These are phyloP conservation scores for Trichoderma asperellum DNA, from an alignment of 2,329 filamentous ascomycete genomes.

Conservation along the genomic window DNA sequence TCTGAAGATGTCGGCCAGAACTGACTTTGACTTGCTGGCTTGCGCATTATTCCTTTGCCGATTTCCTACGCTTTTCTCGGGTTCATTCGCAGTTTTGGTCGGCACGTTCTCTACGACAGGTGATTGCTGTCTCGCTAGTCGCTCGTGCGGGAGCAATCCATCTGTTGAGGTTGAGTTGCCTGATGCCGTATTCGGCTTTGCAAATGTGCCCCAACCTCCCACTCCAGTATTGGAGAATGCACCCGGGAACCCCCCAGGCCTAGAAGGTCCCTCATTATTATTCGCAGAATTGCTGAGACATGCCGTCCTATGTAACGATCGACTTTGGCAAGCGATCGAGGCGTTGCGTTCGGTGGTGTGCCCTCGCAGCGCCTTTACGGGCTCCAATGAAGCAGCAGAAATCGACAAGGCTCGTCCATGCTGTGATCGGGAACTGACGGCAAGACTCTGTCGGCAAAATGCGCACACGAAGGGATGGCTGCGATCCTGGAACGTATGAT, in stretches of 20 bases:
- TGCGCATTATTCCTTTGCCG: slow-evolving; percentile 26
- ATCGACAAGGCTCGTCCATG: slow-evolving; percentile 4
- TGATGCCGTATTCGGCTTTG: slow-evolving; percentile 15
- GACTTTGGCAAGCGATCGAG: slow-evolving; percentile 28
- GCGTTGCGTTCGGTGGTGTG: not conserved
- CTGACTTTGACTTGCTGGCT: slow-evolving; percentile 36
- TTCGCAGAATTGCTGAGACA: slow-evolving; percentile 32
- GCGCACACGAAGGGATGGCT: slow-evolving; percentile 48
- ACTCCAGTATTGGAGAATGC: slow-evolving; percentile 33
- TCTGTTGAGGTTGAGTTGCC: slow-evolving; percentile 25
- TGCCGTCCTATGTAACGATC: slow-evolving; percentile 39
- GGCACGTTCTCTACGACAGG: slow-evolving; percentile 24
- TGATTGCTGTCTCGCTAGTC: slow-evolving; percentile 41
- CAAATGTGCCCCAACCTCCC: slow-evolving; percentile 34
- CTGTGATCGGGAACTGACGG: slow-evolving; percentile 29
- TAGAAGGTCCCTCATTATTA: slow-evolving; percentile 31
- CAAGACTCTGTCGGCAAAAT: slow-evolving; percentile 43
- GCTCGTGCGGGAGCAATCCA: slow-evolving; percentile 46
- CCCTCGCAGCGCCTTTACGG: not conserved
- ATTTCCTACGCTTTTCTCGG: not conserved
- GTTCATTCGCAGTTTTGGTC: not conserved
- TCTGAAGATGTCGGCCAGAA: slow-evolving; percentile 43
- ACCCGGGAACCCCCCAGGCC: slow-evolving; percentile 35
- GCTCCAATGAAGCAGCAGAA: not conserved
- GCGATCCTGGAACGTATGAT: slow-evolving; percentile 39